Evolutionary conservation across 352 stramenopile genomes (phyloP).

Genomic region (Phytophthora agathidicida): DNA sequence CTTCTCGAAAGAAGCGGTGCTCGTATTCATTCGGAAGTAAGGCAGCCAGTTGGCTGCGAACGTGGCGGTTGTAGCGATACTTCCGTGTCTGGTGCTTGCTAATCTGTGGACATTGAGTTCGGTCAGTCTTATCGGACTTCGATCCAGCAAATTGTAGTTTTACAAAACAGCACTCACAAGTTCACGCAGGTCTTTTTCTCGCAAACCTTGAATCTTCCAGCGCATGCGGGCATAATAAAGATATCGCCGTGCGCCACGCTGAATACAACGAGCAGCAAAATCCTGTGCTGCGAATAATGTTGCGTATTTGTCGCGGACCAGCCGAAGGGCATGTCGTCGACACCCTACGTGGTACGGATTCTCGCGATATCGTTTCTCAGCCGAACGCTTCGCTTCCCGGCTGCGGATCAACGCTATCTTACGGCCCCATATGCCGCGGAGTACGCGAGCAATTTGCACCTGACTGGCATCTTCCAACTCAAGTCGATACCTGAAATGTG

Average conservation of each 20-base stretch:
- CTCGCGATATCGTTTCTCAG: constrained; percentile 37
- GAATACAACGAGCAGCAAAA: constrained; percentile 52
- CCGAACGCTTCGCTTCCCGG: constrained; percentile 19
- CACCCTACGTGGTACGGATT: constrained; percentile 47
- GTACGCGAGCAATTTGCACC: constrained; percentile 63
- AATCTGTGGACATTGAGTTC: constrained; percentile 22
- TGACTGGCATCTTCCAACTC: constrained; percentile 74
- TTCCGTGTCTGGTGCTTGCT: constrained; percentile 66
- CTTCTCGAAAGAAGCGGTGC: constrained; percentile 48
- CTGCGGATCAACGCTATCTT: constrained; percentile 23
- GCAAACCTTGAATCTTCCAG: constrained; percentile 40
- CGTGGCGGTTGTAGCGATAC: constrained; percentile 65
- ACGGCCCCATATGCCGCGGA: constrained; percentile 68
- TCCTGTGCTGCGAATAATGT: constrained; percentile 70
- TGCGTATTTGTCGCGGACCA: constrained; percentile 49
- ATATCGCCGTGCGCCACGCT: constrained; percentile 44
- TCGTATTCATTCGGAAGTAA: constrained; percentile 56
- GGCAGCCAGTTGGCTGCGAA: constrained; percentile 53
- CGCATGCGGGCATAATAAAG: constrained; percentile 51
- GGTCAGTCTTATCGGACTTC: neutral
- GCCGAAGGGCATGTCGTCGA: constrained; percentile 43
- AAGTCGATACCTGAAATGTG: constrained; percentile 48
- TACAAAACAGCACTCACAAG: constrained; percentile 36
- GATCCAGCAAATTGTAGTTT: neutral
- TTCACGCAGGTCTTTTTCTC: constrained; percentile 41